These are phyloP conservation scores for Eucalyptus erythrocorys DNA, from an alignment of 345 rosid genomes.

Conservation along the genomic window DNA sequence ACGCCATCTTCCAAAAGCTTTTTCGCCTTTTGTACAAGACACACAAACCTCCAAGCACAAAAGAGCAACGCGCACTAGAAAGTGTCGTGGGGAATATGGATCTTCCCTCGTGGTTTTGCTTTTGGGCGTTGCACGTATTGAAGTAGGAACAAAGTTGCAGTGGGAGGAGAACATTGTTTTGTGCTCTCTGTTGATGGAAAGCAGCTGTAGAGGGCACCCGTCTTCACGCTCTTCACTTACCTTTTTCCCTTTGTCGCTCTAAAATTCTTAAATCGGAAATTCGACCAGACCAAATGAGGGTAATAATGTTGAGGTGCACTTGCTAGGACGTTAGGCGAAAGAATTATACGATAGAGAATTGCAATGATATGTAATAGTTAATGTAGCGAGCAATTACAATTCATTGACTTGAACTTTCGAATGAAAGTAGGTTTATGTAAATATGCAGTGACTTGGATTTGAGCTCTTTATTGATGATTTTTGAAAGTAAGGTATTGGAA, in stretches of 20 bases:
- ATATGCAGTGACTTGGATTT: neutral
- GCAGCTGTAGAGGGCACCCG: neutral
- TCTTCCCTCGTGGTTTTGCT: neutral
- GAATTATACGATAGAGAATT: neutral
- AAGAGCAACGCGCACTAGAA: neutral
- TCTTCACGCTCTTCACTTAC: neutral
- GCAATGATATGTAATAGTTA: neutral
- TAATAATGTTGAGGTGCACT: neutral
- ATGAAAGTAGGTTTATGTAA: neutral
- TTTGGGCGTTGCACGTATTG: neutral
- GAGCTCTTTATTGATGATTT: neutral
- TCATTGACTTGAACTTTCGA: neutral
- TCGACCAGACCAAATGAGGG: neutral
- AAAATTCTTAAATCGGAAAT: neutral
- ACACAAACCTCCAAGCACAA: neutral
- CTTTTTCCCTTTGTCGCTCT: neutral
- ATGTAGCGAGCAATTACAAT: neutral
- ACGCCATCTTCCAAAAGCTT: neutral
- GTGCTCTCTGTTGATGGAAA: neutral
- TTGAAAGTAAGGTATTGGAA: neutral
- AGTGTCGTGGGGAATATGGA: neutral
- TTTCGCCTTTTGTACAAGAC: neutral
- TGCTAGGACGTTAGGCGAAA: neutral
- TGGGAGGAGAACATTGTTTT: neutral
- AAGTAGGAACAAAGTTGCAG: neutral